These are phyloP conservation scores for Lignosus rhinocerotis DNA, from an alignment of 1,284 basidiomycete genomes.

Conservation along the genomic window DNA sequence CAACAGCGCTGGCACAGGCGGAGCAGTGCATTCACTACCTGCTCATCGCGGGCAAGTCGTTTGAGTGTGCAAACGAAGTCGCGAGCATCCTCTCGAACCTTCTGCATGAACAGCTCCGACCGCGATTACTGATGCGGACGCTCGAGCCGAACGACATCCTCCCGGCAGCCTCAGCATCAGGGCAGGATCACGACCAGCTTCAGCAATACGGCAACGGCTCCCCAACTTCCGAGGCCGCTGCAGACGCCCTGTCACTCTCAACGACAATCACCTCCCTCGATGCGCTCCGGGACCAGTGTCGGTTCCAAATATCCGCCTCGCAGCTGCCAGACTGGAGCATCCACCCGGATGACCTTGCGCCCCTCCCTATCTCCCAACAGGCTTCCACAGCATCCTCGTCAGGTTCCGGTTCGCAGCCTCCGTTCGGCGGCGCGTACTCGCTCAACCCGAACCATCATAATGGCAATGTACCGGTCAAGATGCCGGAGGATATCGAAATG, in stretches of 20 bases:
- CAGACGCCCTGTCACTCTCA: constrained; percentile 18
- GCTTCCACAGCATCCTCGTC: not conserved
- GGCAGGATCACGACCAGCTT: not conserved
- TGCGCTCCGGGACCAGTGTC: constrained; percentile 23
- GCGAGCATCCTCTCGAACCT: constrained; percentile 42
- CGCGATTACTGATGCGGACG: constrained; percentile 31
- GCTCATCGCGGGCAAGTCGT: constrained; percentile 49
- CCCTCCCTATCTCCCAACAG: not conserved
- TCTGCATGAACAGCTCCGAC: constrained; percentile 34
- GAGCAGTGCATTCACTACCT: constrained; percentile 51
- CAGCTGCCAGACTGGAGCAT: constrained; percentile 16
- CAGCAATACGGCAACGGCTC: not conserved
- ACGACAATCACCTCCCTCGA: constrained; percentile 22
- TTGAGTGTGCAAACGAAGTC: constrained; percentile 51
- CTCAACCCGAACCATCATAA: no score
- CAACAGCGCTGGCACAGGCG: constrained; percentile 42
- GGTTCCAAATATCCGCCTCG: constrained; percentile 8
- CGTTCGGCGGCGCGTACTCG: not conserved
- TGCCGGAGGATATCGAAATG: no score
- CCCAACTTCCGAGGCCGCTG: constrained; percentile 2
- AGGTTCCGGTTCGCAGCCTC: not conserved
- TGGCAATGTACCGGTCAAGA: no score
- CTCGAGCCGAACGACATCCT: constrained; percentile 29
- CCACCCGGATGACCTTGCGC: not conserved
- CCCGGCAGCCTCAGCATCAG: constrained; percentile 3